Percentiles rank a stretch among this genome's conserved stretches.
Conservation (phyloP, 2,329 filamentous ascomycete species). For the Claviceps lovelessii region DNA sequence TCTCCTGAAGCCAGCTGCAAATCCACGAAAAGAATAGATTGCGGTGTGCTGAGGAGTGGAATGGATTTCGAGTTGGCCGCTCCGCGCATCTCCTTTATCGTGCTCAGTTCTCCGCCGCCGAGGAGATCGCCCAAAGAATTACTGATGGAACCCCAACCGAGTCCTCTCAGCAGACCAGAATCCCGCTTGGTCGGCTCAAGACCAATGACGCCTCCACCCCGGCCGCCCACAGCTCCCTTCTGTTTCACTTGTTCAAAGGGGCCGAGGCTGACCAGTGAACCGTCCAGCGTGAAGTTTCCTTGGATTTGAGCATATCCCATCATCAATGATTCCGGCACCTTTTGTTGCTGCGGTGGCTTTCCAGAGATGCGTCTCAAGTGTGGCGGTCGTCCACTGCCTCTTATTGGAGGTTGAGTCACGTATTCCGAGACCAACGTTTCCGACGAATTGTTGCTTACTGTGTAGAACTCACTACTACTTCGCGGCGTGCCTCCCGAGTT, state of each 20-base stretch:
- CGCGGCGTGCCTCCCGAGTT: constrained; percentile 61
- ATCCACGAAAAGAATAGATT: constrained; percentile 92
- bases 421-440: constrained; percentile 91
- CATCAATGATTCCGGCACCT: constrained; percentile 66
- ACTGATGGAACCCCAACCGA: constrained; percentile 80
- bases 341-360: constrained; percentile 28
- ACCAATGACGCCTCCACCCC: constrained; percentile 75
- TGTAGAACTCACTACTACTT: constrained; percentile 91
- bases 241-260: constrained; percentile 94
- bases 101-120: constrained; percentile 77
- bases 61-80: constrained; percentile 75
- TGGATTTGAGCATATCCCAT: constrained; percentile 96
- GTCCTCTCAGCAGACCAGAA: constrained; percentile 64
- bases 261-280: constrained; percentile 74
- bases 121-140: constrained; percentile 78
- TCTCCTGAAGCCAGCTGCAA: constrained; percentile 76
- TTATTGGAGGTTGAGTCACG: constrained; percentile 34
- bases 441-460: constrained; percentile 83
- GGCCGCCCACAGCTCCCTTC: constrained; percentile 77
- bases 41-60: constrained; percentile 83
- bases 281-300: constrained; percentile 83
- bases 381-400: constrained; percentile 24
- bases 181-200: constrained; percentile 60
- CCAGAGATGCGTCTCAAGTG: constrained; percentile 34
- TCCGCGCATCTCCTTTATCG: constrained; percentile 88